These are phyloP conservation scores for Podila verticillata DNA, from an alignment of 192 early-diverging fungal genomes.

Conservation along the genomic window DNA sequence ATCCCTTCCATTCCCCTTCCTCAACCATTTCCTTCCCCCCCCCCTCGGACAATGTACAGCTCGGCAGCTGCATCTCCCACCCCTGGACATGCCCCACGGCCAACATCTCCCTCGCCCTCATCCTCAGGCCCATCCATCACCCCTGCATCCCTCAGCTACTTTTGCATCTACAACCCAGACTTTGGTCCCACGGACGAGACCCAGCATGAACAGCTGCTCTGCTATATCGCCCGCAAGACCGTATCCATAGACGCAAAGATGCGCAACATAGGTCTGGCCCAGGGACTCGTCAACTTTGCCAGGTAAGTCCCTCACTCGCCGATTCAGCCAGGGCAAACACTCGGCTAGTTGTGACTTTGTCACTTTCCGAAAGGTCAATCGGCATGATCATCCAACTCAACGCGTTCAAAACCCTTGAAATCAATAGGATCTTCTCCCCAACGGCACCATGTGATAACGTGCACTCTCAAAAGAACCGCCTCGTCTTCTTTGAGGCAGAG, in stretches of 20 bases:
- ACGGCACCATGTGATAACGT: constrained; percentile 62
- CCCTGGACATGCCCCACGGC: background rate
- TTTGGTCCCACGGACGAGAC: constrained; percentile 73
- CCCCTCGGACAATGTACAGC: constrained; percentile 22
- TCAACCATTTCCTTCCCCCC: background rate
- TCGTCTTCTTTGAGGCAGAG: constrained; percentile 66
- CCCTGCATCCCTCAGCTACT: constrained; percentile 68
- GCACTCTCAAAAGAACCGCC: constrained; percentile 68
- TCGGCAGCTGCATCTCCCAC: constrained; percentile 7
- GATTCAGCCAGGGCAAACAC: background rate
- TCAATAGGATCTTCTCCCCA: constrained; percentile 61
- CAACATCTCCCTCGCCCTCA: constrained; percentile 1
- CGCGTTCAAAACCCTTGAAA: background rate
- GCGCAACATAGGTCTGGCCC: constrained; percentile 77
- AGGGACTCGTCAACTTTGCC: constrained; percentile 77
- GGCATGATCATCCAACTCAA: background rate
- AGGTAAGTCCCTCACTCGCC: constrained; percentile 35
- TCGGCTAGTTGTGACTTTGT: no score
- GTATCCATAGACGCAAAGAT: constrained; percentile 81
- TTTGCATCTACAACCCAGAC: constrained; percentile 79
- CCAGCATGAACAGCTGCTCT: constrained; percentile 80
- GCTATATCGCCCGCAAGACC: constrained; percentile 72
- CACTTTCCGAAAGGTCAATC: background rate
- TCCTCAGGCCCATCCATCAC: constrained; percentile 36
- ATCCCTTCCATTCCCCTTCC: background rate